Percentiles rank a stretch among this genome's conserved stretches.
phyloP scores from a whole-genome alignment of 805 yeast species.

The Myxozyma lipomycoides region DNA sequence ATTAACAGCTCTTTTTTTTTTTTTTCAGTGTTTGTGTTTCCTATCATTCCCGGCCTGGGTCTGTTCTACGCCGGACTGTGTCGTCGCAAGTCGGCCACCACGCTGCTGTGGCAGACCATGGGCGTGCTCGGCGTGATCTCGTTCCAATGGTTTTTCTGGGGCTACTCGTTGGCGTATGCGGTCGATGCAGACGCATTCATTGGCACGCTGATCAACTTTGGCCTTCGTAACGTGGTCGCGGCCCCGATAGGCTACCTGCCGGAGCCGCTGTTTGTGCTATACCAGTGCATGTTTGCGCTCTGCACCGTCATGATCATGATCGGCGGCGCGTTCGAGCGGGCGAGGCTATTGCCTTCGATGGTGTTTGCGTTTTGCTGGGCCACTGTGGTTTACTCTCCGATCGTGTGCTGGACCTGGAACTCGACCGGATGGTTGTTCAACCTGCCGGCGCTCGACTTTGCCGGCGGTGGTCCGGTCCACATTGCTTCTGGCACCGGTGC shows the following conservation, averaged over 20 bases:
- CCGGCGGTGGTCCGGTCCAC: slow-evolving; percentile 99
- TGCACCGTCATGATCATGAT: slow-evolving; percentile 88
- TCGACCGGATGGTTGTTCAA: slow-evolving; percentile 79
- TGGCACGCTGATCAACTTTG: slow-evolving; percentile 77
- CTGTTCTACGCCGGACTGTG: slow-evolving; percentile 86
- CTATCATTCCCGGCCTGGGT: slow-evolving; percentile 96
- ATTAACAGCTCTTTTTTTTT: not conserved
- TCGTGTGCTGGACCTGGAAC: slow-evolving; percentile 98
- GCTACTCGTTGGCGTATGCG: slow-evolving; percentile 82
- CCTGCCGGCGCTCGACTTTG: slow-evolving; percentile 87
- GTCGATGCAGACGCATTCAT: slow-evolving; percentile 68
- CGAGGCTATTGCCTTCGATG: slow-evolving; percentile 94
- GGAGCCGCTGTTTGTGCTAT: slow-evolving; percentile 83
- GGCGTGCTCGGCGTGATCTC: slow-evolving; percentile 78
- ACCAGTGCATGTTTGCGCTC: slow-evolving; percentile 95
- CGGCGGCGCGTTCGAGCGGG: slow-evolving; percentile 98
- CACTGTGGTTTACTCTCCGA: slow-evolving; percentile 91
- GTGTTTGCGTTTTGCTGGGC: slow-evolving; percentile 88
- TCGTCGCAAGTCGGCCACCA: slow-evolving; percentile 88
- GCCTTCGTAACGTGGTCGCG: slow-evolving; percentile 75
- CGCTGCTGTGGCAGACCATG: slow-evolving; percentile 90
- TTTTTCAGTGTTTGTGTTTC: slow-evolving; percentile 74
- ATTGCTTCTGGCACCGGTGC: slow-evolving; percentile 92
- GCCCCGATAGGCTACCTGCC: slow-evolving; percentile 68
- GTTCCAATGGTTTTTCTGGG: slow-evolving; percentile 99